Conservation (phyloP, 2,329 filamentous ascomycete genomes). For the Colletotrichum falcatum region DNA sequence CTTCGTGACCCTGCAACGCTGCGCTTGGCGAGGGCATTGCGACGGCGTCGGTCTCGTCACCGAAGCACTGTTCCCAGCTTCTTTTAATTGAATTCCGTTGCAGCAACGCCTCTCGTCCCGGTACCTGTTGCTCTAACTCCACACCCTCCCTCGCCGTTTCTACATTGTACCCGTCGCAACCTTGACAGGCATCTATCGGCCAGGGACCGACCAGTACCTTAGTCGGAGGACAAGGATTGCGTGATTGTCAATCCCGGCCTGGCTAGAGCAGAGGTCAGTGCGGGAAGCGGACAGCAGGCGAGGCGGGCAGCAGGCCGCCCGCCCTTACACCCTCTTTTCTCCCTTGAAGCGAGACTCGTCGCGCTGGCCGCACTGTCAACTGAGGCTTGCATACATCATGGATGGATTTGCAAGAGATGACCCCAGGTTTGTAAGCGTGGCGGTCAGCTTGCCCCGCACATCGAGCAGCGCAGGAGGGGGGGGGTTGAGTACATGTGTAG, state of each 20-base stretch:
- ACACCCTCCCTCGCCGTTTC: not conserved
- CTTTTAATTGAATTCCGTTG: conserved; percentile 11
- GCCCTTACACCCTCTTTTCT: not conserved
- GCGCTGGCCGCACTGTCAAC: conserved; percentile 27
- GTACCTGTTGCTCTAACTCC: not conserved
- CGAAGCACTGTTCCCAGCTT: conserved; percentile 12
- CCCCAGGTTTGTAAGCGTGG: conserved; percentile 3
- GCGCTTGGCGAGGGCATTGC: not conserved
- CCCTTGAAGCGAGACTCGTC: conserved; percentile 10
- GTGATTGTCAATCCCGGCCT: not conserved
- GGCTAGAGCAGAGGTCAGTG: conserved; percentile 18
- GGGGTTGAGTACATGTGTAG: too few species aligned
- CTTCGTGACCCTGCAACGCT: conserved; percentile 16
- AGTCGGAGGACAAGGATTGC: conserved; percentile 9
- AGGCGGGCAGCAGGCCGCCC: not conserved
- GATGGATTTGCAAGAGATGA: conserved; percentile 5
- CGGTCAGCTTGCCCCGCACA: not conserved
- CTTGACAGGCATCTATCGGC: conserved; percentile 26
- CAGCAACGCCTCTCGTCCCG: not conserved
- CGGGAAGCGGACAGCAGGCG: conserved; percentile 1
- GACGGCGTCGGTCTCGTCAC: not conserved
- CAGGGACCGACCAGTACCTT: conserved; percentile 16
- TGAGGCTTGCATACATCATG: conserved; percentile 7
- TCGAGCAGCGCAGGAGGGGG: conserved; percentile 7
- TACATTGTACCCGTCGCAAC: conserved; percentile 11